phyloP scores from a whole-genome alignment of 345 rosid species.

The Microthlaspi erraticum region DNA sequence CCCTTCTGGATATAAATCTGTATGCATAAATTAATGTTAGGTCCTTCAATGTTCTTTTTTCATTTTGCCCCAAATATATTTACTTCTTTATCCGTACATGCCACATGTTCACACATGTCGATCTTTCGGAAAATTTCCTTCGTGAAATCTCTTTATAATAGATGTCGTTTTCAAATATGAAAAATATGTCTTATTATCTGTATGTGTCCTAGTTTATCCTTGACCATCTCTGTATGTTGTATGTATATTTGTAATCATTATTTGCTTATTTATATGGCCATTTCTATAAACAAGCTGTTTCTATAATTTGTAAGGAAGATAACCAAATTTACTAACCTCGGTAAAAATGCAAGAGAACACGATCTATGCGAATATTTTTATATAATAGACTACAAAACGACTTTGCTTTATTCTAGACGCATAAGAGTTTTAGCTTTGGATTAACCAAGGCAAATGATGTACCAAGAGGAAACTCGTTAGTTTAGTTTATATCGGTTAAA shows the following conservation, averaged over 20 bases:
- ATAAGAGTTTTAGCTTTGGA: background rate
- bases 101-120: conserved; percentile 37
- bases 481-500: background rate
- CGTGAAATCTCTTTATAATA: background rate
- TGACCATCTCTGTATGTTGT: conserved; percentile 14
- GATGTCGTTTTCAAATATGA: conserved; percentile 30
- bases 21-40: conserved; percentile 28
- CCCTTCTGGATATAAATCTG: conserved; percentile 24
- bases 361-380: background rate
- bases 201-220: background rate
- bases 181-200: conserved; percentile 20
- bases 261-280: conserved; percentile 1
- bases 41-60: conserved; percentile 19
- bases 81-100: conserved; percentile 39
- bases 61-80: conserved; percentile 2
- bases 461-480: background rate
- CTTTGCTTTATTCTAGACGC: background rate
- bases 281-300: background rate
- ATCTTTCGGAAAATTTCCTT: conserved; percentile 18
- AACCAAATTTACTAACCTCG: conserved; percentile 1
- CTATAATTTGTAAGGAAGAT: background rate
- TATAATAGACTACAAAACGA: conserved; percentile 9
- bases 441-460: background rate
- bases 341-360: background rate
- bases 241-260: background rate